Conservation (phyloP, 164 flowering plant genomes). For the Chloranthus sessilifolius region DNA sequence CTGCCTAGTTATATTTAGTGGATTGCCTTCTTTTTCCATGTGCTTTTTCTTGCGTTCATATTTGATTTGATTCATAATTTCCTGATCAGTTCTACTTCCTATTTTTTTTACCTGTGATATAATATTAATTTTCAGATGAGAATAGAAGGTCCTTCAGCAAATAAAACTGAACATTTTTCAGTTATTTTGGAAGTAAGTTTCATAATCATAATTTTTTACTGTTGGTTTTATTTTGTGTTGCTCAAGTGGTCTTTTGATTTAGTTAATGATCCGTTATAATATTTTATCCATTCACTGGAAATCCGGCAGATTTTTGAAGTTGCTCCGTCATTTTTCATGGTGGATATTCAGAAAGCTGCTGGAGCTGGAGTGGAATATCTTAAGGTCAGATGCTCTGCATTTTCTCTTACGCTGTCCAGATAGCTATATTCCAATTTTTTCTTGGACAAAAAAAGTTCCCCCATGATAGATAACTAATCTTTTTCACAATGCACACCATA, state of each 20-base stretch:
- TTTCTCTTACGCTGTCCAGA: neutral
- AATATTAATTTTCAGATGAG: slow-evolving; percentile 68
- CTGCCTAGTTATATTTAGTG: too few relatives aligned
- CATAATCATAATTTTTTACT: neutral
- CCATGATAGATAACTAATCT: too few relatives aligned
- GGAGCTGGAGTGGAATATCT: slow-evolving; percentile 79
- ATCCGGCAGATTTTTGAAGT: slow-evolving; percentile 68
- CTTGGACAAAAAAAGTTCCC: too few relatives aligned
- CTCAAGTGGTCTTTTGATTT: neutral
- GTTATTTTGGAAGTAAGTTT: slow-evolving; percentile 73
- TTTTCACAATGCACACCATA: too few relatives aligned
- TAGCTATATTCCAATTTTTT: too few relatives aligned
- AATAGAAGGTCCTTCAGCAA: slow-evolving; percentile 84
- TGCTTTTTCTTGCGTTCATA: slow-evolving; percentile 3
- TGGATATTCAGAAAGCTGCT: slow-evolving; percentile 77
- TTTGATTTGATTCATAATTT: neutral
- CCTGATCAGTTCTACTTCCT: neutral
- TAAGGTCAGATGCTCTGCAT: slow-evolving; percentile 52
- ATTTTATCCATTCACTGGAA: neutral
- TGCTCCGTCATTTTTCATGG: slow-evolving; percentile 85
- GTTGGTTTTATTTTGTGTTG: too few relatives aligned
- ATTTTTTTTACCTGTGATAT: neutral
- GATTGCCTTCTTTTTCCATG: neutral
- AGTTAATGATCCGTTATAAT: neutral
- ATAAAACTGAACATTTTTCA: slow-evolving; percentile 61